Conservation (phyloP, 2,329 filamentous ascomycete species). For the Colletotrichum phormii region DNA sequence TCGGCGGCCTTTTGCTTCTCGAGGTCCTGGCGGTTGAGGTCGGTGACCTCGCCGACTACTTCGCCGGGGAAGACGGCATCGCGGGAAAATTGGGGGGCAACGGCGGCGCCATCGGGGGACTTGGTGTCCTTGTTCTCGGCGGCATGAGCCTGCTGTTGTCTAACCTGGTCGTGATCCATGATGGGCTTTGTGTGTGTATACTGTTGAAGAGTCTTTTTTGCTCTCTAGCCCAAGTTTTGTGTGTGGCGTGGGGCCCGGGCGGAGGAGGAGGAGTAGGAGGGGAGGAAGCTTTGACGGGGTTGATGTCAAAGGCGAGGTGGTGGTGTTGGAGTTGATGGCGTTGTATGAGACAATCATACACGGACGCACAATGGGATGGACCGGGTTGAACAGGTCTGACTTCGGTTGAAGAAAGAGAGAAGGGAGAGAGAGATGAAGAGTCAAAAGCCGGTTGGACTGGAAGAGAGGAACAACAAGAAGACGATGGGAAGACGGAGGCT, state of each 20-base stretch:
- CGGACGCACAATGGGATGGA: constrained; percentile 5
- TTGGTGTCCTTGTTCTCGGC: constrained; percentile 32
- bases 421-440: constrained; percentile 12
- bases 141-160: constrained; percentile 3
- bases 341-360: not conserved
- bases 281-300: not conserved
- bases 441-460: constrained; percentile 24
- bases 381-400: constrained; percentile 29
- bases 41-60: constrained; percentile 41
- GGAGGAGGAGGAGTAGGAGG: not conserved
- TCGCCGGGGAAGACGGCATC: constrained; percentile 42
- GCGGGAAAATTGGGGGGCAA: constrained; percentile 36
- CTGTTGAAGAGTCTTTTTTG: not conserved
- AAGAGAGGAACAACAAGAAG: not conserved
- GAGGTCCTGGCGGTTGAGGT: constrained; percentile 49
- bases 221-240: too few relatives aligned
- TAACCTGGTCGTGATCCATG: constrained; percentile 38
- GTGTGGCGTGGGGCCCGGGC: constrained; percentile 13
- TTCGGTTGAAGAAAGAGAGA: constrained; percentile 10
- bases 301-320: not conserved
- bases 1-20: constrained; percentile 60
- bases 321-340: not conserved
- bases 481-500: constrained; percentile 21
- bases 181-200: not conserved
- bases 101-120: constrained; percentile 15